Evolutionary conservation across 2,329 filamentous ascomycete genomes (phyloP), one percentile per base, ranked within the genome.

Genomic region (Chaetomium globosum): DNA sequence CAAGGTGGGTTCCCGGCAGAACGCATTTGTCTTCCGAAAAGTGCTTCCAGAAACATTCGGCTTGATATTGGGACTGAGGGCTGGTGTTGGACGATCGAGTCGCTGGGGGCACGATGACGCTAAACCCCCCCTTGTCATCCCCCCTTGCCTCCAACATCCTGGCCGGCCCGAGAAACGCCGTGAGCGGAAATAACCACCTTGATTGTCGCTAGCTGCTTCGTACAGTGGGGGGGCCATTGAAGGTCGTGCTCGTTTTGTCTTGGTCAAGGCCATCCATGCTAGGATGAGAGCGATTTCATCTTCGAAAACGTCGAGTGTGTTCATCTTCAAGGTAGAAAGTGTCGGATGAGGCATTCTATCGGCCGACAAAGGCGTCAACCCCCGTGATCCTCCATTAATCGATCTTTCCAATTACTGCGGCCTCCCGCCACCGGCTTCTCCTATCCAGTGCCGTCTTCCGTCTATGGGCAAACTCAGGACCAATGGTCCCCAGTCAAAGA

Each of bases 391-490:
- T 10, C 39, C 55, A 30, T 13, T n/a, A 12, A 10, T 19, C 53
- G n/a, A 26, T n/a, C 16, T 23, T 39, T 56, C 43, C 39, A 55
- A 55, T 54, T n/a, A 31, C 10, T 58, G 43, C 21, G 21, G 26
- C 6, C 12, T 13, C 23, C 56, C 30, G 16, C n/a, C 21, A 46
- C 33, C 59, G 48, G 46, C 26, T 52, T 49, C 33, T 52, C 33
- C 55, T 52, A 16, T 57, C 21, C 58, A 65, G 52, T 26, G 33
- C 46, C 59, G 59, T 31, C 36, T 49, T 59, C 48, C 46, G 26
- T 26, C 28, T 58, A 30, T 46, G 19, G 57, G 59, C 52, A 57
- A 57, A 57, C 58, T 30, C 28, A 58, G n/a, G n/a, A 30, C 13
- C 26, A 52, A 8, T 23, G 55, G 16, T 4, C 7, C n/a, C 31